Evolutionary conservation across 345 rosid genomes (phyloP), one percentile per base, ranked within the genome.

Genomic region (Aquilaria yunnanensis): DNA sequence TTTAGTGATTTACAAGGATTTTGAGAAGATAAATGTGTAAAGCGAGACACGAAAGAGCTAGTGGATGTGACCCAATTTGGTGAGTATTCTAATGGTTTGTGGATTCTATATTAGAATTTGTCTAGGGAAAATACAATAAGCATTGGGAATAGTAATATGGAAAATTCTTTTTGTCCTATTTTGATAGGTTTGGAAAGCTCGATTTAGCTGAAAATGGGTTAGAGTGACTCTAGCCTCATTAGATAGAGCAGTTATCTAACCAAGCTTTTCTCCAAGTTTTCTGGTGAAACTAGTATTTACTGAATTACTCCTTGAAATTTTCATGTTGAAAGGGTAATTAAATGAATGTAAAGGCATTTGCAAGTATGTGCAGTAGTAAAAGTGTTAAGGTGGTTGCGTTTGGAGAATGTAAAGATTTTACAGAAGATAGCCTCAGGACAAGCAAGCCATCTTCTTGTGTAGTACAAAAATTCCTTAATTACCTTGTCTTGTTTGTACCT

Each of bases 171-270:
- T 61, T 32, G 65, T 67, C 66, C 41, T 60, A 55, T 54, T 59
- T 56, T 76, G 2, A 54, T 69, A 60, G 57, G 54, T 45, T 14
- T 62, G 61, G 75, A 72, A 48, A 68, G 63, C 50, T 61, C 83
- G 51, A 47, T 69, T 69, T 75, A 60, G 34, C 50, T 55, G 52
- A 70, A 76, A 67, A 50, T 61, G 68, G 63, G 61, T 10, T 49
- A 51, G 37, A 70, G 71, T 69, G 71, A 63, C 67, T 75, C 83
- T 54, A 72, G 69, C 80, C 83, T 80, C 34, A 48, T 57, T 11
- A 60, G 84, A 75, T 85, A 78, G 57, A 68, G 52, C 75, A 81
- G 85, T 69, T 80, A 85, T 47, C 83, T 87, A 10, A 75, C 90
- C 64, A 81, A 75, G 60, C 31, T 81, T 65, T 74, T 78, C 74